Evolutionary conservation across 768 basidiomycete genomes (phyloP), one percentile per base, ranked within the genome.

Genomic region (Leucocoprinus leucothites): DNA sequence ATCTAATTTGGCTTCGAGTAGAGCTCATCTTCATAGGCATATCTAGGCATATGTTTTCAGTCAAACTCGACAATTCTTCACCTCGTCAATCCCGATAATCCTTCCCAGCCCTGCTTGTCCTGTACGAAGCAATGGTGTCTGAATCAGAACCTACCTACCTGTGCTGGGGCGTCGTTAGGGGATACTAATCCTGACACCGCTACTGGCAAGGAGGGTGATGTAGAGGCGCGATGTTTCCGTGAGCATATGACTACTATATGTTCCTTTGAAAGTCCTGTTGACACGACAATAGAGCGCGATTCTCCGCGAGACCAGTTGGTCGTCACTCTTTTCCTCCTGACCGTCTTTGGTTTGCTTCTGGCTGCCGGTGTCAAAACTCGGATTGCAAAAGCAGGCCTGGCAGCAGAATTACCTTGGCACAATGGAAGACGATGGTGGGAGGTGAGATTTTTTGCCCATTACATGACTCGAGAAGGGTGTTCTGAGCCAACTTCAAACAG

Each of bases 111-210:
- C 8, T 97, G 94, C 69, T 77, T 94, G 22, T 89, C 91, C 4
- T 97, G 94, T 68, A 96, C 93, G 9, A 92, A 94, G 65, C 89
- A 94, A 65, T 97, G 94, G 90, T 97, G 94, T 72, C 75, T 94
- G 53, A 91, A 96, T 66, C 94, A 92, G 70, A 91, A 94, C 64
- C 76, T 97, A 35, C 74, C 80, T 14, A 95, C 93, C 42, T 96
- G 91, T 67, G 79, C 81, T 9, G 87, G 87, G 24, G 91, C 91
- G 45, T 79, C 82, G 48, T 72, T 95, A 50, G 94, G 94, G 22
- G 90, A 94, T 64, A 86, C 89, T 21, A 84, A 97, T 69, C 91
- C 91, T 24, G 94, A 97, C 69, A 94, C 90, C 16, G 92, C 89
- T 11, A 95, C 93, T 4, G 94, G 94, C 31, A 94, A 90, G 67